Evolutionary conservation across 2,329 filamentous ascomycete species (phyloP), one percentile per base, ranked within the genome.

Genomic region (Fusarium algeriense): DNA sequence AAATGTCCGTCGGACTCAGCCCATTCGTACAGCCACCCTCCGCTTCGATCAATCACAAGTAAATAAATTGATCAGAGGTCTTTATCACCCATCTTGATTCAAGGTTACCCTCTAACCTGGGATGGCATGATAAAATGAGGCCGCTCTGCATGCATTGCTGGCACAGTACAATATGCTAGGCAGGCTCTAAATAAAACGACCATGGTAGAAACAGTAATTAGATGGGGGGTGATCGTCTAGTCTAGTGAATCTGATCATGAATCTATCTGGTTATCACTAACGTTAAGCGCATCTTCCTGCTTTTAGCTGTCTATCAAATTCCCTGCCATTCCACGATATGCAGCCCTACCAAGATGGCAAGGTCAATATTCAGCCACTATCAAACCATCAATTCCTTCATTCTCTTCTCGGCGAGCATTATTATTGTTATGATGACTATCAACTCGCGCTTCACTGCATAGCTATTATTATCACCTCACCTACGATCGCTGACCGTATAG

Each of bases 11-110:
- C 37, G 59, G 52, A 70, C 69, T 70, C 69, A 66, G 69, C 69
- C 69, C 60, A 56, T 61, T 45, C 52, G 66, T 66, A 71, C 56
- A 69, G 69, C 69, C 69, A 71, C 68, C 46, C 28, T 54, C 28
- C n/a, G 50, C 23, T 53, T 37, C 28, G 50, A 53, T 53, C 26
- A 41, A 41, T 41, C 35, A 30, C 23, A 53, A 35, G 26, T 19
- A 40, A 23, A 30, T 28, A 35, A 38, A 23, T 6, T 26, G 34
- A 38, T 20, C 49, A 3, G 26, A 32, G 26, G 37, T 32, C 43
- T 59, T 37, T 64, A 20, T 13, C 53, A 56, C 40, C 37, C 46
- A 63, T 50, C 43, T 40, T 61, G 43, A 66, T 38, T 43, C 5
- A 57, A 61, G 50, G 63, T 63, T 56, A 15, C 26, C 37, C 35